Percentiles rank a stretch among this genome's conserved stretches.
Conservation (phyloP, 2,329 filamentous ascomycete species). For the Monilinia vaccinii-corymbosi region DNA sequence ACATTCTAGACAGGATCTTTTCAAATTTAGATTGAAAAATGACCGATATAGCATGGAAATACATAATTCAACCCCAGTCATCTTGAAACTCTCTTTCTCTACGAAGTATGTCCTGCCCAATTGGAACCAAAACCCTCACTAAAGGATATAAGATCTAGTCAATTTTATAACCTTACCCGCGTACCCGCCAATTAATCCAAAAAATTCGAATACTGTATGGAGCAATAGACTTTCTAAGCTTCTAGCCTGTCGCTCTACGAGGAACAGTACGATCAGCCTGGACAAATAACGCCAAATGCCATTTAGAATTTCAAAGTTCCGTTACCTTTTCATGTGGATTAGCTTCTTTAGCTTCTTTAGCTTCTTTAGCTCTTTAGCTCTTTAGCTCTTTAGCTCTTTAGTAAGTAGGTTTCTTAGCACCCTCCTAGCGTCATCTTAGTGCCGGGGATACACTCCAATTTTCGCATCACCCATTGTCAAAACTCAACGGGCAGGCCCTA, state of each 20-base stretch:
- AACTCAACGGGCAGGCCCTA: slow-evolving; percentile 1
- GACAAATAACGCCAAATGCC: not conserved
- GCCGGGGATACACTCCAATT: not conserved
- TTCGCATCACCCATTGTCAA: not conserved
- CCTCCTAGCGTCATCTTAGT: not conserved
- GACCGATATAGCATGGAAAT: not conserved
- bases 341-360: not conserved
- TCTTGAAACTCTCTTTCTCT: slow-evolving; percentile 7
- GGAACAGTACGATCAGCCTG: not conserved
- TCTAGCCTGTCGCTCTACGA: not conserved
- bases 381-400: no score
- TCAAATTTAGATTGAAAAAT: not conserved
- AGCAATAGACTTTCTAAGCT: not conserved
- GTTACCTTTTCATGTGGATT: not conserved
- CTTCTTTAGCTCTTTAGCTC: not conserved
- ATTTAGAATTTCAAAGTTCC: not conserved
- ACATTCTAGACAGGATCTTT: not conserved
- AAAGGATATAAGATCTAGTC: not conserved
- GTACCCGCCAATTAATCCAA: slow-evolving; percentile 1
- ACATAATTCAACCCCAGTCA: not conserved
- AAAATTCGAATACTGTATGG: not conserved
- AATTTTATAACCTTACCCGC: slow-evolving; percentile 1
- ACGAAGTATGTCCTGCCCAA: not conserved
- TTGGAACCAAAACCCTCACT: not conserved
- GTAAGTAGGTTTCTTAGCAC: not conserved